phyloP scores from a whole-genome alignment of 192 early-diverging fungal species.

The Geosiphon pyriformis region DNA sequence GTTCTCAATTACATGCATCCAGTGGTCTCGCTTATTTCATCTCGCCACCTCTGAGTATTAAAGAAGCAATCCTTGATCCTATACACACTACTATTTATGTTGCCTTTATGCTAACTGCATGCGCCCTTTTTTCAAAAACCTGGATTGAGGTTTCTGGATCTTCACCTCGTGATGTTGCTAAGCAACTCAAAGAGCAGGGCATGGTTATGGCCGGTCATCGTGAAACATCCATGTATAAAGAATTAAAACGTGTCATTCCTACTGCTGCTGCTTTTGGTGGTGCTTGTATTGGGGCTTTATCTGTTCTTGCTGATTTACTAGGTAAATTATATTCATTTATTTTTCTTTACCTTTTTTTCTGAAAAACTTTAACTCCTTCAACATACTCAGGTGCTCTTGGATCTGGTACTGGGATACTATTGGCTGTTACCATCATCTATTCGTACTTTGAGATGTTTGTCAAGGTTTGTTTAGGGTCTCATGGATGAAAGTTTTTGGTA shows the following conservation, averaged over 20 bases:
- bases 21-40: slow-evolving; percentile 97
- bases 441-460: slow-evolving; percentile 98
- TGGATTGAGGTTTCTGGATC: slow-evolving; percentile 99
- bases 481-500: not conserved
- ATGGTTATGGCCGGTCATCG: slow-evolving; percentile 92
- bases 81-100: slow-evolving; percentile 94
- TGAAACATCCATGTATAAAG: slow-evolving; percentile 98
- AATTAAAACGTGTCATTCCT: slow-evolving; percentile 98
- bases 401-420: slow-evolving; percentile 96
- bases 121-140: slow-evolving; percentile 94
- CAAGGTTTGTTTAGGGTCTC: slow-evolving; percentile 49
- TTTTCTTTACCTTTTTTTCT: not conserved
- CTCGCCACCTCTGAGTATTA: slow-evolving; percentile 87
- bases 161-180: slow-evolving; percentile 94
- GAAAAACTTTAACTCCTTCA: not conserved
- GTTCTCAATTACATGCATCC: slow-evolving; percentile 89
- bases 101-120: slow-evolving; percentile 89
- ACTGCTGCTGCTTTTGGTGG: slow-evolving; percentile 97
- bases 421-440: slow-evolving; percentile 99
- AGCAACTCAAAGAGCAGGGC: slow-evolving; percentile 96
- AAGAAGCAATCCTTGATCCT: slow-evolving; percentile 83
- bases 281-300: slow-evolving; percentile 91
- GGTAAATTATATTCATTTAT: slow-evolving; percentile 30
- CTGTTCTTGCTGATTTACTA: slow-evolving; percentile 93
- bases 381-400: slow-evolving; percentile 80